A percentile compares a stretch with the other conserved stretches of the same genome.
phyloP scores from a whole-genome alignment of 1,284 basidiomycete genomes.

The Taiwanofungus camphoratus region DNA sequence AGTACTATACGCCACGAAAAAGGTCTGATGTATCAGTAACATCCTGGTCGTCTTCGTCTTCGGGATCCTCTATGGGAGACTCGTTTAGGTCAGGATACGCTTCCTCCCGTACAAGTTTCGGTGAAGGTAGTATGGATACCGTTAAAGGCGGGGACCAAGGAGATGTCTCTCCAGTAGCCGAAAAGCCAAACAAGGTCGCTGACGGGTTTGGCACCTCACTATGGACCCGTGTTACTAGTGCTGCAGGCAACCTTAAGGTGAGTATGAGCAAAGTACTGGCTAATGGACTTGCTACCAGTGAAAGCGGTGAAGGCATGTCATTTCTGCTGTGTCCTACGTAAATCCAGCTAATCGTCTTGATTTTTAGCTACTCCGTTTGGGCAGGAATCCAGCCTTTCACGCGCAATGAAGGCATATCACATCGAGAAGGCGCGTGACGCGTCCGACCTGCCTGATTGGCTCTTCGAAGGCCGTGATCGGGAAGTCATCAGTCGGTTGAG shows the following conservation, averaged over 20 bases:
- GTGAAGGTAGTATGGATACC: constrained; percentile 22
- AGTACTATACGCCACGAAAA: constrained; percentile 5
- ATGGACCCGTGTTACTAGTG: constrained; percentile 52
- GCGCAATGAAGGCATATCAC: constrained; percentile 65
- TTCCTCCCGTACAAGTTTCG: constrained; percentile 43
- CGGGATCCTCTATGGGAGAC: constrained; percentile 27
- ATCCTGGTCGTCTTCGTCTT: constrained; percentile 16
- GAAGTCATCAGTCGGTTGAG: constrained; percentile 13
- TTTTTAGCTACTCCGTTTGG: constrained; percentile 55
- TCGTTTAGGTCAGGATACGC: constrained; percentile 13
- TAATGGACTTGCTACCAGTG: constrained; percentile 33
- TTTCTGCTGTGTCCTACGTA: too few relatives aligned
- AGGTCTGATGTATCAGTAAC: constrained; percentile 10
- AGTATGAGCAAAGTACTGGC: constrained; percentile 56
- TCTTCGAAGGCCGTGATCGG: constrained; percentile 56
- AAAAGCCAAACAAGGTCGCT: constrained; percentile 10
- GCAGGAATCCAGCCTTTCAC: constrained; percentile 53
- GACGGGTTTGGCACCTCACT: constrained; percentile 38
- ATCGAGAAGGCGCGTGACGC: constrained; percentile 52
- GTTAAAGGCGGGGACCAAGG: constrained; percentile 7
- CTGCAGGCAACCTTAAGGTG: constrained; percentile 48
- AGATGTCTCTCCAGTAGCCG: too few relatives aligned
- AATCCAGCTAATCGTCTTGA: too few relatives aligned
- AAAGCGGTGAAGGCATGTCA: constrained; percentile 48
- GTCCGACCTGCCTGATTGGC: constrained; percentile 60